Evolutionary conservation across 257 asterid species (phyloP), one percentile per base, ranked within the genome.

Genomic region (Leptodermis oblonga): DNA sequence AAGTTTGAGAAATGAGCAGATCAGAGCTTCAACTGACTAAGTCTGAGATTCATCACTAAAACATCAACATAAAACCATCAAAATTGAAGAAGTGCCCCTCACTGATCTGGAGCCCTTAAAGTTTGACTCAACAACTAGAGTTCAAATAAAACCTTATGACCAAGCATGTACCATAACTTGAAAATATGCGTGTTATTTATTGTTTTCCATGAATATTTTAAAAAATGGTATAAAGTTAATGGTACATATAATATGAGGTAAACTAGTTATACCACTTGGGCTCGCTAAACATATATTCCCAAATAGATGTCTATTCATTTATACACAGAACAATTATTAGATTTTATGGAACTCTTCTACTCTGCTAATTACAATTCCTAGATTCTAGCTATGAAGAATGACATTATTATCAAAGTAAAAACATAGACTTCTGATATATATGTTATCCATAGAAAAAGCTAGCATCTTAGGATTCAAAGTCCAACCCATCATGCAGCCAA

Each of bases 401-500:
- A 43, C 48, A 8, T 13, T 17, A 11, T 2, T 30, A 15, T 41
- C 22, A 26, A 39, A 43, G 69, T 65, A 66, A 61, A 33, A 31
- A 5, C 20, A 14, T 4, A 61, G 46, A 61, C 66, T 33, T 18
- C n/a, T n/a, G n/a, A n/a, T n/a, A n/a, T n/a, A n/a, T 43, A 22
- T 8, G 23, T 11, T 66, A 30, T 45, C 46, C 5, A 60, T 49
- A 45, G 30, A 48, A 26, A n/a, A 42, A 22, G 65, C 30, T 61
- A 2, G 49, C 33, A 20, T 70, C 15, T 84, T 83, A 83, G 22
- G 64, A 69, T 51, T 76, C 65, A n/a, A 58, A 82, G 48, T 76
- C 74, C 82, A 88, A 70, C 45, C 84, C 88, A 70, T 88, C 80
- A 61, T 74, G 73, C 70, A 90, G 76, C 97, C 97, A 90, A 74